These are phyloP conservation scores for Salvia splendens DNA, from an alignment of 257 asterid species.

Conservation along the genomic window DNA sequence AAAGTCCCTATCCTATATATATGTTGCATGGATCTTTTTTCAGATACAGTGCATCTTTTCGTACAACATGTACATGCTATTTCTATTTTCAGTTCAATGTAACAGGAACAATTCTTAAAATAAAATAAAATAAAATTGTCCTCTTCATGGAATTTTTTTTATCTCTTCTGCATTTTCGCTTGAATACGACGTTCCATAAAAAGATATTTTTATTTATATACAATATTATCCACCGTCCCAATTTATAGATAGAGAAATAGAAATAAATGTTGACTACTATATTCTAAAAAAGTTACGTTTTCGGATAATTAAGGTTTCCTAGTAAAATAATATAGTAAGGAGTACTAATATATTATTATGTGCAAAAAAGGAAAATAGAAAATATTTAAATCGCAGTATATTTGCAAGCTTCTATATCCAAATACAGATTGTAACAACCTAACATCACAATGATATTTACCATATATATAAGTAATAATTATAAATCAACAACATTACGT, in stretches of 20 bases:
- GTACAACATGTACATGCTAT: not conserved
- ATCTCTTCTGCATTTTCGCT: not conserved
- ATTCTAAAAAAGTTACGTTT: too few species aligned
- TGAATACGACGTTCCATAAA: not conserved
- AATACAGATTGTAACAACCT: not conserved
- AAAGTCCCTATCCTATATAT: slow-evolving; percentile 21
- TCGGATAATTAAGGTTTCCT: not conserved
- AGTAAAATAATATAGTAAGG: not conserved
- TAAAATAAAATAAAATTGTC: too few species aligned
- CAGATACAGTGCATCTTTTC: slow-evolving; percentile 27
- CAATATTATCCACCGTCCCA: not conserved
- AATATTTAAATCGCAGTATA: too few species aligned
- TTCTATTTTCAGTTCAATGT: slow-evolving; percentile 11
- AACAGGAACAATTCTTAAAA: not conserved
- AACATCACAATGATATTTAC: not conserved
- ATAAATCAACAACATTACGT: not conserved
- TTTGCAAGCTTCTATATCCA: too few species aligned
- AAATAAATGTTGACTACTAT: too few species aligned
- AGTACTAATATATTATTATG: too few species aligned
- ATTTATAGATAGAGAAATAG: too few species aligned
- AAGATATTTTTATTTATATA: not conserved
- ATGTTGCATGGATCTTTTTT: slow-evolving; percentile 16
- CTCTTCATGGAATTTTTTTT: not conserved
- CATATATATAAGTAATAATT: not conserved
- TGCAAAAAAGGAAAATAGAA: not conserved